Evolutionary conservation across 495 filamentous ascomycete genomes (phyloP).

Genomic region (Penicillium coffeae): DNA sequence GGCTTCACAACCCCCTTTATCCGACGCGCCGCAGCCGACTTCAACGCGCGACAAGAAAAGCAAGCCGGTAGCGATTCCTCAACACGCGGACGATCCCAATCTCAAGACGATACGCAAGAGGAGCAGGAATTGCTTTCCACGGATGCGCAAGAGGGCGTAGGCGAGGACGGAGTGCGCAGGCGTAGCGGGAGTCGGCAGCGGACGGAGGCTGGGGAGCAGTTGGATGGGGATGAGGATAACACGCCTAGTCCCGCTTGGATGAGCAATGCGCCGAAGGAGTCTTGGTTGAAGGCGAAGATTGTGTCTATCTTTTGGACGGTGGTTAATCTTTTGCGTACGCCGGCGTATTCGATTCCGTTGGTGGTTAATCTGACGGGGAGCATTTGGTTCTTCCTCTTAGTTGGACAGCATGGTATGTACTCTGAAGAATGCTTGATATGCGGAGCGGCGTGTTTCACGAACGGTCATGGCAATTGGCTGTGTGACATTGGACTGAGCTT

Average conservation of each 20-base stretch:
- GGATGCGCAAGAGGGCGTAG: slow-evolving; percentile 1
- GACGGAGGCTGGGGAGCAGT: not conserved
- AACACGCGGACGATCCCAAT: slow-evolving; percentile 10
- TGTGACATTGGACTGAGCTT: not conserved
- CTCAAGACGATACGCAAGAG: slow-evolving; percentile 5
- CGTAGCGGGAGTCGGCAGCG: slow-evolving; percentile 16
- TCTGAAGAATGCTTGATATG: no score
- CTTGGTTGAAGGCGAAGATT: slow-evolving; percentile 52
- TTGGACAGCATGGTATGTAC: slow-evolving; percentile 87
- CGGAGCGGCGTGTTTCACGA: no score
- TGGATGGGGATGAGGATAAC: slow-evolving; percentile 20
- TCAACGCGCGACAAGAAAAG: slow-evolving; percentile 48
- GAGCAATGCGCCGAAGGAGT: slow-evolving; percentile 9
- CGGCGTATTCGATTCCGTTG: slow-evolving; percentile 79
- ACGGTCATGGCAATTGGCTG: no score
- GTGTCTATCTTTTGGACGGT: slow-evolving; percentile 65
- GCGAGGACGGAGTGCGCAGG: slow-evolving; percentile 12
- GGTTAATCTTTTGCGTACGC: slow-evolving; percentile 71
- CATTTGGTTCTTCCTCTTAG: slow-evolving; percentile 94
- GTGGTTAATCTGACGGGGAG: slow-evolving; percentile 90
- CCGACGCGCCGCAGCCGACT: slow-evolving; percentile 55
- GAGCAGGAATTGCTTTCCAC: slow-evolving; percentile 20
- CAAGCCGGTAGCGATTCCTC: slow-evolving; percentile 2
- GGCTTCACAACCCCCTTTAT: slow-evolving; percentile 60
- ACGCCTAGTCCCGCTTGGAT: slow-evolving; percentile 25